Evolutionary conservation across 352 stramenopile species (phyloP).

Genomic region (Phytophthora aleatoria): DNA sequence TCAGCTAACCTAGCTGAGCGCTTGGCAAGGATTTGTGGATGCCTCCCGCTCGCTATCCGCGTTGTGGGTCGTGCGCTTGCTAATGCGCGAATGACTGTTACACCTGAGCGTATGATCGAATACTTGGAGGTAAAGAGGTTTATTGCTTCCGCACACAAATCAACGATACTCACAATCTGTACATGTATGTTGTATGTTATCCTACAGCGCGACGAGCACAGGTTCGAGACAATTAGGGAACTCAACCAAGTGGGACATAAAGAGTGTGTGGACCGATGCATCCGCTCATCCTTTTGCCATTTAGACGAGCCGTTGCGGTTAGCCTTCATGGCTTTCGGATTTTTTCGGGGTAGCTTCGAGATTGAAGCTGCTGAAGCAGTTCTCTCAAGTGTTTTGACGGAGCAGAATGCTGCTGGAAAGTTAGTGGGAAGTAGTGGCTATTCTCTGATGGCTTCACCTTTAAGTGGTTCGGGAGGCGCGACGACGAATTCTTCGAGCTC

Average conservation of each 20-base stretch:
- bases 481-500: slow-evolving; percentile 24
- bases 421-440: slow-evolving; percentile 19
- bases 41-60: slow-evolving; percentile 80
- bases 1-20: slow-evolving; percentile 62
- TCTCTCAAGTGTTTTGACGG: slow-evolving; percentile 52
- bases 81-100: slow-evolving; percentile 75
- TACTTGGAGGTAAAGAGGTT: slow-evolving; percentile 57
- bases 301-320: slow-evolving; percentile 71
- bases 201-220: slow-evolving; percentile 58
- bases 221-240: slow-evolving; percentile 77
- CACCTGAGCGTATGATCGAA: slow-evolving; percentile 82
- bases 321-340: slow-evolving; percentile 83
- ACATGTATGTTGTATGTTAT: neutral
- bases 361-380: slow-evolving; percentile 71
- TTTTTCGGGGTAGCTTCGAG: slow-evolving; percentile 83
- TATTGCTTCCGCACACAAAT: no score
- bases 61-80: slow-evolving; percentile 77
- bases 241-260: slow-evolving; percentile 79
- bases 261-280: slow-evolving; percentile 80
- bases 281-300: slow-evolving; percentile 83
- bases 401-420: slow-evolving; percentile 19
- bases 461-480: slow-evolving; percentile 19
- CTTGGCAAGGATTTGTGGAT: slow-evolving; percentile 76
- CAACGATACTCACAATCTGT: neutral
- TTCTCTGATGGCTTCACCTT: slow-evolving; percentile 35